Conservation (phyloP, 805 yeast genomes). For the Candida yuanshanica region DNA sequence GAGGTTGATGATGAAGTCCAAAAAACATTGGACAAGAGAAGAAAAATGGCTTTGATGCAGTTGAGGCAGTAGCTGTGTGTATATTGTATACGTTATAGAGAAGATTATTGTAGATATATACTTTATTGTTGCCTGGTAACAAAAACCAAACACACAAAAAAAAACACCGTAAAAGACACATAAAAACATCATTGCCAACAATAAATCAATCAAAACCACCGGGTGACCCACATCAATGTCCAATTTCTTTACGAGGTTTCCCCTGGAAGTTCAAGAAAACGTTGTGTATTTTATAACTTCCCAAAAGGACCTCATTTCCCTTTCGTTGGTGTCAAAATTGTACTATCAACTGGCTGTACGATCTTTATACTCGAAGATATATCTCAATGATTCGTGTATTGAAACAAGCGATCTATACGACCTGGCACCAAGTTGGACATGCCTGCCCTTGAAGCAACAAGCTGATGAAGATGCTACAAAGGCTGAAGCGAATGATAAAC, state of each 20-base stretch:
- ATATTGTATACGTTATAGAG: neutral
- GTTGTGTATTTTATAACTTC: conserved; percentile 21
- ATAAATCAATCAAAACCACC: neutral
- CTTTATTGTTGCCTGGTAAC: neutral
- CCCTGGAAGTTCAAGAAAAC: conserved; percentile 16
- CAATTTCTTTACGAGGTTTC: conserved; percentile 6
- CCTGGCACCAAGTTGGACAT: conserved; percentile 36
- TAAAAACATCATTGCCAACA: neutral
- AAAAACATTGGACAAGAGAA: conserved; percentile 30
- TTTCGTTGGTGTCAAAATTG: conserved; percentile 24
- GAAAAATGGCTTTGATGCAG: conserved; percentile 36
- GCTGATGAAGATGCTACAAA: conserved; percentile 16
- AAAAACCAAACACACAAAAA: too few relatives aligned
- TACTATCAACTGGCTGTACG: conserved; percentile 27
- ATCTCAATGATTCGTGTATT: conserved; percentile 36
- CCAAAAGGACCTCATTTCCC: conserved; percentile 28
- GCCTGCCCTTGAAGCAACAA: conserved; percentile 16
- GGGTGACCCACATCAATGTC: neutral
- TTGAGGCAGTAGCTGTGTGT: conserved; percentile 21
- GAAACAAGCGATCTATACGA: conserved; percentile 29
- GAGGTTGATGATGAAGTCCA: conserved; percentile 1
- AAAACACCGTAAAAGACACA: neutral
- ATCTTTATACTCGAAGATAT: conserved; percentile 31
- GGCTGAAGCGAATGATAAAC: conserved; percentile 26
- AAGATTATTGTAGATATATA: neutral